phyloP scores from a whole-genome alignment of 2,329 filamentous ascomycete species.

The Penicillium sp. region DNA sequence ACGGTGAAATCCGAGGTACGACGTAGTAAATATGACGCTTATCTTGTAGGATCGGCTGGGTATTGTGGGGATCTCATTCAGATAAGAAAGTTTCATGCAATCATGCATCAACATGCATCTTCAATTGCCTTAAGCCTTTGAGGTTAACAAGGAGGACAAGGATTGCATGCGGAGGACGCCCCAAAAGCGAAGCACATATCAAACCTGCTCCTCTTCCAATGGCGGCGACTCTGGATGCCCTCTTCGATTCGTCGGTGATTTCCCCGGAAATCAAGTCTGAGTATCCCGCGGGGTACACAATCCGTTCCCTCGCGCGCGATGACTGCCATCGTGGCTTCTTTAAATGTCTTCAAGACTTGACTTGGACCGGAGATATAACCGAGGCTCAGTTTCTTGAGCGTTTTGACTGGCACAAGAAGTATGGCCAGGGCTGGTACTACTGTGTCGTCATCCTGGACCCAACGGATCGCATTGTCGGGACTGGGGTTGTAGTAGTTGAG shows the following conservation, averaged over 20 bases:
- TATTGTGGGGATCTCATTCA: slow-evolving; percentile 34
- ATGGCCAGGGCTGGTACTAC: slow-evolving; percentile 13
- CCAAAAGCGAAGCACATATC: neutral
- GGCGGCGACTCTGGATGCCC: neutral
- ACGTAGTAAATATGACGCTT: too few relatives aligned
- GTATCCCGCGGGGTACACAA: slow-evolving; percentile 11
- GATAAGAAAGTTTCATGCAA: neutral
- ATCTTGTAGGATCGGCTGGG: too few relatives aligned
- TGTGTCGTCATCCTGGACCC: slow-evolving; percentile 12
- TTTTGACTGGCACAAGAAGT: slow-evolving; percentile 11
- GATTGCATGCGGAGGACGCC: neutral
- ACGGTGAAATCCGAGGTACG: too few relatives aligned
- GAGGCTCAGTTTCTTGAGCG: slow-evolving; percentile 8
- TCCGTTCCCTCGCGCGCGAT: slow-evolving; percentile 13
- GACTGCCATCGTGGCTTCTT: slow-evolving; percentile 14
- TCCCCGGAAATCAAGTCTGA: slow-evolving; percentile 6
- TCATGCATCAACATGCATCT: neutral
- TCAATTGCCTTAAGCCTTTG: neutral
- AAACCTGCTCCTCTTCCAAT: neutral
- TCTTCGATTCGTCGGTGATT: slow-evolving; percentile 11
- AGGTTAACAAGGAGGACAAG: neutral
- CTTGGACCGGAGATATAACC: slow-evolving; percentile 9
- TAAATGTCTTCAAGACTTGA: slow-evolving; percentile 10
- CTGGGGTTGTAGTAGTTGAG: slow-evolving; percentile 9
- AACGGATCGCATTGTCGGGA: slow-evolving; percentile 9